A percentile compares a stretch with the other conserved stretches of the same genome.
phyloP scores from a whole-genome alignment of 2,329 filamentous ascomycete species.

The Tolypocladium tropicale region DNA sequence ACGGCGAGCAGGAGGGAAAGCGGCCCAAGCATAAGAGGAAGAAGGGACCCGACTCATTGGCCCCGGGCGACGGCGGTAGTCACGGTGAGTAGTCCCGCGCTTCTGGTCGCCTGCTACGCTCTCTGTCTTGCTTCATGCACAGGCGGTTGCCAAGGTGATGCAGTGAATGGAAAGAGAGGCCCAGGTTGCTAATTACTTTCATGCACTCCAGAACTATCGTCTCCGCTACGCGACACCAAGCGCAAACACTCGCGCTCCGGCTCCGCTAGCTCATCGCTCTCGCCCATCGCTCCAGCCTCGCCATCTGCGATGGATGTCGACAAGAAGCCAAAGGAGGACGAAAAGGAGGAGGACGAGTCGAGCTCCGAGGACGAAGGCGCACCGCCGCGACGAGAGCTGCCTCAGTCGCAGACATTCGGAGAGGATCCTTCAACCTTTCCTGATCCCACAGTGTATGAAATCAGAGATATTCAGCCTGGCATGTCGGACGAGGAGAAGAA shows the following conservation, averaged over 20 bases:
- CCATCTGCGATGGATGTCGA: slow-evolving; percentile 50
- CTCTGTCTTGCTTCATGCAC: too few species aligned
- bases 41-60: slow-evolving; percentile 54
- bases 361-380: slow-evolving; percentile 51
- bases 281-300: slow-evolving; percentile 40
- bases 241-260: slow-evolving; percentile 42
- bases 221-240: slow-evolving; percentile 42
- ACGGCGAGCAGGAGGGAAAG: slow-evolving; percentile 40
- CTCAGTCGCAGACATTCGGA: slow-evolving; percentile 81
- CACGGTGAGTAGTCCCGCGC: slow-evolving; percentile 14
- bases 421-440: slow-evolving; percentile 84
- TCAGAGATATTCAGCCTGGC: slow-evolving; percentile 59
- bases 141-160: neutral
- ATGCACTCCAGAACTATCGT: slow-evolving; percentile 38
- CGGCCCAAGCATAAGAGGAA: slow-evolving; percentile 68
- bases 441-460: slow-evolving; percentile 92
- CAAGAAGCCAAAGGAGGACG: slow-evolving; percentile 35
- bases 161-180: neutral
- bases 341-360: slow-evolving; percentile 31
- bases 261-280: slow-evolving; percentile 50
- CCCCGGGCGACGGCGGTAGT: slow-evolving; percentile 39
- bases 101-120: neutral
- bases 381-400: slow-evolving; percentile 52
- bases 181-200: neutral
- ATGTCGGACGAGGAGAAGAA: slow-evolving; percentile 83